phyloP scores from a whole-genome alignment of 1,139 yeast species.

The Casaregolazyma suthepensis region DNA sequence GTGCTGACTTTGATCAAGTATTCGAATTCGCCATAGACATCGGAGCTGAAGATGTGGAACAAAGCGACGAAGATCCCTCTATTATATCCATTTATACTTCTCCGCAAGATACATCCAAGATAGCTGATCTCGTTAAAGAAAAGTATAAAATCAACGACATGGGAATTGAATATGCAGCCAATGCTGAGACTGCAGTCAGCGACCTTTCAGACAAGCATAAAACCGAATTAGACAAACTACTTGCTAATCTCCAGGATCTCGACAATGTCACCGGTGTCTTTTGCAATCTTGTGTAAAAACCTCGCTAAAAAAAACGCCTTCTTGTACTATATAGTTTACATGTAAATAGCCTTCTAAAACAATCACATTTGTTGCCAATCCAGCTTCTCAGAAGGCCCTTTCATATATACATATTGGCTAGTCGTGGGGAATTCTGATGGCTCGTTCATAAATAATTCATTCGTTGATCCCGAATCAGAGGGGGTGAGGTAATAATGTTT shows the following conservation, averaged over 20 bases:
- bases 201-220: slow-evolving; percentile 39
- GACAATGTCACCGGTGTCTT: slow-evolving; percentile 80
- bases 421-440: not conserved
- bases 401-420: slow-evolving; percentile 5
- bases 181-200: slow-evolving; percentile 52
- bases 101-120: slow-evolving; percentile 53
- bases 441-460: slow-evolving; percentile 11
- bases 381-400: not conserved
- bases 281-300: slow-evolving; percentile 36
- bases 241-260: slow-evolving; percentile 58
- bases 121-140: slow-evolving; percentile 53
- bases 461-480: slow-evolving; percentile 26
- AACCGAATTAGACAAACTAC: slow-evolving; percentile 51
- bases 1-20: slow-evolving; percentile 46
- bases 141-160: slow-evolving; percentile 63
- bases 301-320: not conserved
- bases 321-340: not conserved
- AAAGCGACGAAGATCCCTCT: slow-evolving; percentile 39
- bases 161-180: slow-evolving; percentile 63
- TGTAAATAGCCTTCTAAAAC: not conserved
- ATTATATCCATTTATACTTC: slow-evolving; percentile 42
- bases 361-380: not conserved
- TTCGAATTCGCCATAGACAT: slow-evolving; percentile 70
- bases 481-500: slow-evolving; percentile 27
- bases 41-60: slow-evolving; percentile 80